A percentile compares a stretch with the other conserved stretches of the same genome.
Conservation (phyloP, 169 alveolate genomes). For the Plasmodium vinckei region DNA sequence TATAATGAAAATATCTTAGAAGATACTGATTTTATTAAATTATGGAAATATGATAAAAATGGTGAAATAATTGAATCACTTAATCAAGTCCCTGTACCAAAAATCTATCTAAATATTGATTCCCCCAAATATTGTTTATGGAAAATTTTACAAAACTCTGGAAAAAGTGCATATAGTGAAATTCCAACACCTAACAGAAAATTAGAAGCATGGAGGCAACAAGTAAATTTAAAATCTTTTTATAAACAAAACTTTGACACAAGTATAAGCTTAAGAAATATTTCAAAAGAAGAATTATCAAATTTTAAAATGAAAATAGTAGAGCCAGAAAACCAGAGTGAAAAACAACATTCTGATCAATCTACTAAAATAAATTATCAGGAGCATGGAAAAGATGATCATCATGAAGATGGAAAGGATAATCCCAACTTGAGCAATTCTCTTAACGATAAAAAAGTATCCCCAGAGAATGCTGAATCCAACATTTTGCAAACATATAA, state of each 20-base stretch:
- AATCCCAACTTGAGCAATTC: background rate
- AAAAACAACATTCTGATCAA: background rate
- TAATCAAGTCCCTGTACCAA: conserved; percentile 55
- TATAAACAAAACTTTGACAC: conserved; percentile 69
- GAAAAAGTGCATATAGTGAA: conserved; percentile 66
- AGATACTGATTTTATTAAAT: conserved; percentile 52
- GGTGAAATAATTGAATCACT: conserved; percentile 51
- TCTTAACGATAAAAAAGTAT: background rate
- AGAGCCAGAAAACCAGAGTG: background rate
- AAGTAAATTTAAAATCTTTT: conserved; percentile 67
- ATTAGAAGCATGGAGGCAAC: conserved; percentile 78
- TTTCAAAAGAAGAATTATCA: conserved; percentile 62
- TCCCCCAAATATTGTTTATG: conserved; percentile 62
- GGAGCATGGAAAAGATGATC: background rate
- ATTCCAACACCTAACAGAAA: conserved; percentile 74
- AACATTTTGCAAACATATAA: background rate
- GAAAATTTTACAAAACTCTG: conserved; percentile 76
- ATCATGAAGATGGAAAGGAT: background rate
- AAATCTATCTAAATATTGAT: conserved; percentile 71
- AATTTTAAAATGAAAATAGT: conserved; percentile 54
- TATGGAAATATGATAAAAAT: conserved; percentile 69
- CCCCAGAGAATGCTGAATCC: background rate
- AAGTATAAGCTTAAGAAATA: conserved; percentile 63
- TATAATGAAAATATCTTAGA: conserved; percentile 56
- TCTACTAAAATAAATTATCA: background rate